Base-by-base conservation (phyloP, 768 basidiomycete species). In the Mycena pura region DNA sequence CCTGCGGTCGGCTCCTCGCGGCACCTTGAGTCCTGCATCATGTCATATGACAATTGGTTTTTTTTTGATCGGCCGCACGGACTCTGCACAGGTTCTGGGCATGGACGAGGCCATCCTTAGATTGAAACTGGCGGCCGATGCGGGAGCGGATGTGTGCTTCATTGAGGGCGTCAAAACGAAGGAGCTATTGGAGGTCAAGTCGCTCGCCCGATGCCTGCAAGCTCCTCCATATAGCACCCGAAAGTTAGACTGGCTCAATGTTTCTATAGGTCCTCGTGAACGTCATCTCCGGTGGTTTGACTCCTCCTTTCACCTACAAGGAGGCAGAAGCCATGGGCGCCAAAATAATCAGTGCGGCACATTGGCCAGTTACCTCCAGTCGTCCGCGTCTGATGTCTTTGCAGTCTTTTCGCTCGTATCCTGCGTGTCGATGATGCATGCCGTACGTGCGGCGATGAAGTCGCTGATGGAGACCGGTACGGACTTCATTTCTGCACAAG, bases 61-160 rank as follows among this genome's bases (percentile, higher is more conserved):
- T n/a, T n/a, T n/a, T n/a, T n/a, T n/a, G n/a, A 82, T 92, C 65
- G 90, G 88, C 13, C 84, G 90, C 45, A 91, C 90, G 3, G 90
- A 92, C 70, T 89, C 89, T 2, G 89, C 89, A 1, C 90, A 92
- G 70, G 88, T 88, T 7, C 79, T 90, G 27, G 90, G 90, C 27
- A 91, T 91, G 89, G 89, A 91, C 24, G 90, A 91, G 73, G 90
- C 90, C 0, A 56, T 90, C 48, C 74, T 68, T 9, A 84, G 90
- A 27, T 77, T 92, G 59, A 84, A 87, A 71, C 80, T 91, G 21
- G 90, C 90, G 9, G 83, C 88, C 0, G 87, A 87, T 58, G 87
- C 83, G 10, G 90, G 90, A 28, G 90, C 90, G 0, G 90, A 92
- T 68, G 89, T 90, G 13, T 91, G 89, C 72, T 93, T 92, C 74